Conservation (phyloP, 768 basidiomycete genomes). For the Agrocybe chaxingu region DNA sequence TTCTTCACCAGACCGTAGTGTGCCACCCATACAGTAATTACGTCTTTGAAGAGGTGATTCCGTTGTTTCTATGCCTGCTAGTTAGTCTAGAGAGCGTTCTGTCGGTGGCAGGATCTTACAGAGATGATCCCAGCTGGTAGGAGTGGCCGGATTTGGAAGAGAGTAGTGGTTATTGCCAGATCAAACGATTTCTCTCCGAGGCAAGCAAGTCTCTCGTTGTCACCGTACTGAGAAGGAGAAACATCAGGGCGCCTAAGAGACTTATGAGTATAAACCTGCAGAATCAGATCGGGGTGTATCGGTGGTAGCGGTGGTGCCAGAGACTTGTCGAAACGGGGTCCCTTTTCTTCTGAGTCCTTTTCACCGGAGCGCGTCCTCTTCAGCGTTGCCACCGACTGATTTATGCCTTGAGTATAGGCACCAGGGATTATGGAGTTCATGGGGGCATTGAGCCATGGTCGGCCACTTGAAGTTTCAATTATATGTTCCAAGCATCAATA, state of each 20-base stretch:
- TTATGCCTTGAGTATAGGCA: slow-evolving; percentile 2
- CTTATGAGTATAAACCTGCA: slow-evolving; percentile 69
- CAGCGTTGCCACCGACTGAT: slow-evolving; percentile 5
- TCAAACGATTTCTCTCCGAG: slow-evolving; percentile 50
- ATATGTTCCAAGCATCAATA: background rate
- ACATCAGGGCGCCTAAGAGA: slow-evolving; percentile 46
- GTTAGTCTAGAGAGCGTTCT: slow-evolving; percentile 7
- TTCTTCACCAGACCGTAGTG: slow-evolving; percentile 46
- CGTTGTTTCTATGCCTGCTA: slow-evolving; percentile 25
- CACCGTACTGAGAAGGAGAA: slow-evolving; percentile 37
- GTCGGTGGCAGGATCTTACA: slow-evolving; percentile 35
- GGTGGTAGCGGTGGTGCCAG: slow-evolving; percentile 37
- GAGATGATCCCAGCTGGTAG: slow-evolving; percentile 44
- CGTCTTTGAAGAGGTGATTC: slow-evolving; percentile 37
- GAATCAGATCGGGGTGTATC: slow-evolving; percentile 46
- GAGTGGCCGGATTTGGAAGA: slow-evolving; percentile 52
- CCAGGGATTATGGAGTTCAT: slow-evolving; percentile 11
- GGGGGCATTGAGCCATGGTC: slow-evolving; percentile 8
- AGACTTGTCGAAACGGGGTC: slow-evolving; percentile 11
- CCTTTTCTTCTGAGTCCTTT: slow-evolving; percentile 6
- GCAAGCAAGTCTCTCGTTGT: slow-evolving; percentile 54
- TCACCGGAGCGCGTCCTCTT: slow-evolving; percentile 21
- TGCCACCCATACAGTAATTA: slow-evolving; percentile 45
- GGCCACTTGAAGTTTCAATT: background rate
- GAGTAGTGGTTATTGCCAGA: slow-evolving; percentile 38